These are phyloP conservation scores for Canna indica DNA, from an alignment of 176 grass and related monocot species.

Conservation along the genomic window DNA sequence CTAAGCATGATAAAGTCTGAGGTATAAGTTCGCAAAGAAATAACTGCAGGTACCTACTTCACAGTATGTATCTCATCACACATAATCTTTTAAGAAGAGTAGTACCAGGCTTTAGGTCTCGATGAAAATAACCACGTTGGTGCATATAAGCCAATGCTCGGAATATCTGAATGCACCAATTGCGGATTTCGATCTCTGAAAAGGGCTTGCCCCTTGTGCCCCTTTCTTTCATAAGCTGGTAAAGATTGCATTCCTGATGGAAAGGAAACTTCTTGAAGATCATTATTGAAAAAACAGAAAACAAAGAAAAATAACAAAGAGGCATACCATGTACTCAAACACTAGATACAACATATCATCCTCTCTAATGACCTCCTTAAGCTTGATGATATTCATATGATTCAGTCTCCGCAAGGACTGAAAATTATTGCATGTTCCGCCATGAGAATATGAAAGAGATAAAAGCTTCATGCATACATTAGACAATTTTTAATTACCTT, in stretches of 20 bases:
- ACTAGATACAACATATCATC: slow-evolving; percentile 82
- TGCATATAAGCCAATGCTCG: slow-evolving; percentile 96
- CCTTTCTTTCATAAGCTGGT: slow-evolving; percentile 92
- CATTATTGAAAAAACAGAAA: not conserved
- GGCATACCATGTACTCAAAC: slow-evolving; percentile 97
- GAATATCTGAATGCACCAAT: slow-evolving; percentile 98
- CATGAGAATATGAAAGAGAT: not conserved
- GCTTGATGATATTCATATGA: slow-evolving; percentile 97
- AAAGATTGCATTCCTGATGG: slow-evolving; percentile 88
- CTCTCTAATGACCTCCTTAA: slow-evolving; percentile 98
- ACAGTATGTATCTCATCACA: not conserved
- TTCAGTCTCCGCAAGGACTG: slow-evolving; percentile 90
- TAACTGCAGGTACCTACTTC: not conserved
- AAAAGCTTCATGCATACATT: slow-evolving; percentile 8
- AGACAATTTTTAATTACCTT: slow-evolving; percentile 49
- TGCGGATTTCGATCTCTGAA: slow-evolving; percentile 67
- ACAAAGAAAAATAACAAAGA: not conserved
- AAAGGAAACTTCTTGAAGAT: not conserved
- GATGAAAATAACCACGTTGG: slow-evolving; percentile 94
- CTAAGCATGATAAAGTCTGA: too few species aligned
- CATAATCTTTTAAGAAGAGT: not conserved
- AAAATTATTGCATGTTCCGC: slow-evolving; percentile 12
- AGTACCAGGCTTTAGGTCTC: slow-evolving; percentile 96
- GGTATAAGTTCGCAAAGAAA: too few species aligned
- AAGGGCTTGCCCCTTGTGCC: slow-evolving; percentile 72